Percentiles rank a stretch among this genome's conserved stretches.
Conservation (phyloP, 441 rosid genomes). For the Sinapis alba region DNA sequence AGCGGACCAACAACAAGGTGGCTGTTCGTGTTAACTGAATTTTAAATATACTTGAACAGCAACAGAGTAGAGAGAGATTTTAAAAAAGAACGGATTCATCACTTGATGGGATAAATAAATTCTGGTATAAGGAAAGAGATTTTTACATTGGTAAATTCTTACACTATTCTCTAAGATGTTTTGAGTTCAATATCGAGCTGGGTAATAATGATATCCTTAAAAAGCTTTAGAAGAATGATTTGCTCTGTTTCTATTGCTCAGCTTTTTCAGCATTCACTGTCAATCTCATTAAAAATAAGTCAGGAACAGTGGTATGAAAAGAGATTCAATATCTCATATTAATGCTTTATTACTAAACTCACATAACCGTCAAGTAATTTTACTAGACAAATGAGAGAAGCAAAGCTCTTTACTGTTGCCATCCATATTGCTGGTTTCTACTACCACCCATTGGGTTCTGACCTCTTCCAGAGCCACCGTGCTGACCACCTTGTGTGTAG, state of each 20-base stretch:
- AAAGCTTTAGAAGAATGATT: constrained; percentile 5
- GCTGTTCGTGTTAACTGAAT: constrained; percentile 34
- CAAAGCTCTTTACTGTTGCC: constrained; percentile 52
- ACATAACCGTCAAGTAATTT: not conserved
- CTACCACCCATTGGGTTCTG: constrained; percentile 82
- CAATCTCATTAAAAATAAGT: not conserved
- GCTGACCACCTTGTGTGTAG: constrained; percentile 78
- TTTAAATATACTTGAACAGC: constrained; percentile 6
- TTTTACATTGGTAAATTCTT: constrained; percentile 9
- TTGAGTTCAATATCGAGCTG: constrained; percentile 10
- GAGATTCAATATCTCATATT: constrained; percentile 1
- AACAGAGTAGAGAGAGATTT: constrained; percentile 19
- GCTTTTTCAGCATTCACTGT: not conserved
- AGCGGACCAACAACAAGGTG: constrained; percentile 41
- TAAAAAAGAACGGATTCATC: constrained; percentile 13
- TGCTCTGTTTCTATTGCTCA: constrained; percentile 14
- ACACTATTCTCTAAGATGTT: constrained; percentile 21
- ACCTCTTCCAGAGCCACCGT: constrained; percentile 74
- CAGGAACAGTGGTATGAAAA: not conserved
- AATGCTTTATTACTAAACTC: not conserved
- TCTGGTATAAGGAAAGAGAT: constrained; percentile 8
- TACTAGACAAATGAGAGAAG: not conserved
- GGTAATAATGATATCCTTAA: constrained; percentile 26
- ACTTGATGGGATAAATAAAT: constrained; percentile 23
- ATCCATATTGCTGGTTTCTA: constrained; percentile 79